These are phyloP conservation scores for Polygonum maritimum DNA, from an alignment of 148 eudicot genomes.

Conservation along the genomic window DNA sequence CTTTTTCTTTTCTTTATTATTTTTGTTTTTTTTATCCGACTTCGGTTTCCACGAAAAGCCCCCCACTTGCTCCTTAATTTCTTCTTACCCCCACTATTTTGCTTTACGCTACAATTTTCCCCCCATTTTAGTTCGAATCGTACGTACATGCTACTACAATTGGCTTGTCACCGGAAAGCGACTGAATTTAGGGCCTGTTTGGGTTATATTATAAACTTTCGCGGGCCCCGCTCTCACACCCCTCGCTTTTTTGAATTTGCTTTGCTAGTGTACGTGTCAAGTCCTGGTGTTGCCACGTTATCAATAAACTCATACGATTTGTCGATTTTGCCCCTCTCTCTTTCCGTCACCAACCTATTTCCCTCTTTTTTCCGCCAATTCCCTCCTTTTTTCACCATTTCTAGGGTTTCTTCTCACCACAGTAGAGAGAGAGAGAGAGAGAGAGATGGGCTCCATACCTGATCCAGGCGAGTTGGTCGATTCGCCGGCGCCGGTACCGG, in stretches of 20 bases:
- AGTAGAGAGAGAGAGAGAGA: not conserved
- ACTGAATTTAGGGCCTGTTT: not conserved
- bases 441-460: conserved; percentile 59
- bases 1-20: not conserved
- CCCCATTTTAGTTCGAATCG: not conserved
- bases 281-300: not conserved
- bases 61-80: not conserved
- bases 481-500: conserved; percentile 20
- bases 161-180: too few relatives aligned
- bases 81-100: not conserved
- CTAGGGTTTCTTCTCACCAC: conserved; percentile 5
- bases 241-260: not conserved
- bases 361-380: conserved; percentile 1
- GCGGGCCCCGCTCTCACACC: conserved; percentile 2
- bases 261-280: not conserved
- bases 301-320: not conserved
- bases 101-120: not conserved
- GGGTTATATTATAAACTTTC: not conserved
- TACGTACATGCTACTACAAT: too few relatives aligned
- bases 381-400: conserved; percentile 4
- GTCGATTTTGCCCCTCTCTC: not conserved
- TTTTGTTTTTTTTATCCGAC: not conserved
- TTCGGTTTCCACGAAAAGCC: not conserved
- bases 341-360: not conserved
- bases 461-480: conserved; percentile 60